These are phyloP conservation scores for Saccharomyces mikatae DNA, from an alignment of 805 yeast species.

Conservation along the genomic window DNA sequence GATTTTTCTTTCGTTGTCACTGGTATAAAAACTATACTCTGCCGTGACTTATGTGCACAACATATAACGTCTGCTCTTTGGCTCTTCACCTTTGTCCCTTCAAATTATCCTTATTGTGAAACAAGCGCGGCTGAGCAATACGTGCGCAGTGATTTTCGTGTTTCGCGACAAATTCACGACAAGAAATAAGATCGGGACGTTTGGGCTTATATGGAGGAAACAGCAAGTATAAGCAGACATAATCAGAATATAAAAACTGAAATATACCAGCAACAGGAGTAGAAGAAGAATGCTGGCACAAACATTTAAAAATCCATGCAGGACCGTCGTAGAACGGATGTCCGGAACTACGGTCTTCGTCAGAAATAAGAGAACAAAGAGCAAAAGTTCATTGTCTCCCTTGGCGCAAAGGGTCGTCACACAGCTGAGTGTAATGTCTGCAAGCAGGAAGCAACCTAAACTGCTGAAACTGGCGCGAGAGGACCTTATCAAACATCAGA, in stretches of 20 bases:
- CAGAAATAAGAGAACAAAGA: constrained; percentile 45
- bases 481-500: constrained; percentile 76
- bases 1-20: too few species aligned
- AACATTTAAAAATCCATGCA: not conserved
- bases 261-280: not conserved
- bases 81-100: not conserved
- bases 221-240: not conserved
- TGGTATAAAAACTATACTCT: too few species aligned
- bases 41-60: too few species aligned
- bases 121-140: not conserved
- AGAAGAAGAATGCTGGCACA: constrained; percentile 1
- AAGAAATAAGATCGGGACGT: not conserved
- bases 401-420: constrained; percentile 41
- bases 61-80: not conserved
- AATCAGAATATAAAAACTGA: not conserved
- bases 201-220: not conserved
- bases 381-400: constrained; percentile 35
- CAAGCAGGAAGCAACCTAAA: constrained; percentile 81
- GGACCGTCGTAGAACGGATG: constrained; percentile 1
- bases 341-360: constrained; percentile 18
- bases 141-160: not conserved
- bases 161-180: not conserved
- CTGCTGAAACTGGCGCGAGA: constrained; percentile 60
- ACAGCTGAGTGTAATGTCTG: constrained; percentile 72
- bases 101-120: not conserved